These are phyloP conservation scores for Fusarium poae DNA, from an alignment of 2,329 filamentous ascomycete species.

Conservation along the genomic window DNA sequence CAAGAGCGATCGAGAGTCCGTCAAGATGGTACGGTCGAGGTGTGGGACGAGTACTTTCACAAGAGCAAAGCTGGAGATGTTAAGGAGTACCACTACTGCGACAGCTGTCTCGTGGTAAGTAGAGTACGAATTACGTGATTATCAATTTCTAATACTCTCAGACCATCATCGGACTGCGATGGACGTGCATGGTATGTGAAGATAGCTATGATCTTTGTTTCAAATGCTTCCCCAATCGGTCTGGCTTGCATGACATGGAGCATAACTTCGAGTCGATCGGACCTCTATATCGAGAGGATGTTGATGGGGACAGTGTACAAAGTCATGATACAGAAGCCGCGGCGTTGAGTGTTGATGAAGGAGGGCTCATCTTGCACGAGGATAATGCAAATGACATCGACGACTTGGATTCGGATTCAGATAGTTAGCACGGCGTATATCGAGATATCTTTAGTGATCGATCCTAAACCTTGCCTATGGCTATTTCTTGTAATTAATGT, in stretches of 20 bases:
- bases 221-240: not conserved
- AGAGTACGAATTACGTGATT: no score
- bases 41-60: not conserved
- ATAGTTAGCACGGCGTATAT: no score
- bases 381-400: no score
- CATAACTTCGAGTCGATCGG: not conserved
- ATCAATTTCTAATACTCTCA: not conserved
- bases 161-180: not conserved
- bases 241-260: not conserved
- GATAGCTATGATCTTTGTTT: not conserved
- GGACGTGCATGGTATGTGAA: not conserved
- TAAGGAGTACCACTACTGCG: not conserved
- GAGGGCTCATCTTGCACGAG: no score
- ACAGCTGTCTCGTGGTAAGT: constrained; percentile 6
- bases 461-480: no score
- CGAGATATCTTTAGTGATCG: no score
- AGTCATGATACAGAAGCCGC: no score
- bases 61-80: not conserved
- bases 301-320: no score
- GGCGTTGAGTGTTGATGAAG: no score
- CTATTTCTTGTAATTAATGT: no score
- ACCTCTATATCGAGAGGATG: not conserved
- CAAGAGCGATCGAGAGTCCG: not conserved
- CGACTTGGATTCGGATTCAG: no score
- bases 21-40: not conserved